A percentile compares a stretch with the other conserved stretches of the same genome.
These are phyloP conservation scores for Thalassiosira hispida DNA, from an alignment of 352 stramenopile species.

Conservation along the genomic window DNA sequence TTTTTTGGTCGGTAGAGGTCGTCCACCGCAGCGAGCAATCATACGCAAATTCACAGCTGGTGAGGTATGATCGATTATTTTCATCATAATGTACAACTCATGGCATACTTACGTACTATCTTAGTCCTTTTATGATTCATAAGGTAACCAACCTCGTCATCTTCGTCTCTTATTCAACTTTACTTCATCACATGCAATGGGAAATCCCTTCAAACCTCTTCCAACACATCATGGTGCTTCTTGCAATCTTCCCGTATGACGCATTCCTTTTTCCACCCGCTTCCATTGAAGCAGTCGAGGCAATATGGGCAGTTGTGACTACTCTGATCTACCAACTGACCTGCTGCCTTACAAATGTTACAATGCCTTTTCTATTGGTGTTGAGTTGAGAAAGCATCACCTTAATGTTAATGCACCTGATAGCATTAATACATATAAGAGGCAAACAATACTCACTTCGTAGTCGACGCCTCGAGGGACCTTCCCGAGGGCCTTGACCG, in stretches of 20 bases:
- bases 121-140: no score
- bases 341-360: slow-evolving; percentile 2
- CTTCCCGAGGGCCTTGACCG: neutral
- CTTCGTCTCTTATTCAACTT: no score
- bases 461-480: neutral
- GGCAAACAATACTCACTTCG: neutral
- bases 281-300: slow-evolving; percentile 5
- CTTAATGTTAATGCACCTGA: neutral
- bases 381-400: no score
- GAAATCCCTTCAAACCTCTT: neutral
- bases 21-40: no score
- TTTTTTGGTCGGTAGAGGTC: neutral
- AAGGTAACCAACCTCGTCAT: no score
- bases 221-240: neutral
- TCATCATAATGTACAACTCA: no score
- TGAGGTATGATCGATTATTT: no score
- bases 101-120: no score
- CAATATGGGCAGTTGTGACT: slow-evolving; percentile 14
- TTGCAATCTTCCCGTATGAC: slow-evolving; percentile 1
- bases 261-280: slow-evolving; percentile 17
- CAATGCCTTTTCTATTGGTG: neutral
- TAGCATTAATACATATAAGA: neutral
- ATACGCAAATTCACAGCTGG: no score
- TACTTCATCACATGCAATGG: no score
- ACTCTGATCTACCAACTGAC: neutral